phyloP scores from a whole-genome alignment of 148 eudicot genomes.

The Dianthus caryophyllus region DNA sequence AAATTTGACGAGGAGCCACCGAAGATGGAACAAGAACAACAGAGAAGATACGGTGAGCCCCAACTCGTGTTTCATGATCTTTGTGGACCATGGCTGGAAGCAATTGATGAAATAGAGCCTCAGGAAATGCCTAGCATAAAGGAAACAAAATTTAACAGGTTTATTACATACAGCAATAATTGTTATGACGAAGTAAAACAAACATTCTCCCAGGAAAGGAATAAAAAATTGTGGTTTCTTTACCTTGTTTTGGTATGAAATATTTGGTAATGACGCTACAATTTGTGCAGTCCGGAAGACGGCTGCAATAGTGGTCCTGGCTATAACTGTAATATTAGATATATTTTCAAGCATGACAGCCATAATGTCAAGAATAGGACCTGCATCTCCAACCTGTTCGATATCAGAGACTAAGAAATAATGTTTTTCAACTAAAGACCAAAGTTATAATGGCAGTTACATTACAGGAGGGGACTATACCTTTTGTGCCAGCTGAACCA shows the following conservation, averaged over 20 bases:
- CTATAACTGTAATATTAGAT: constrained; percentile 61
- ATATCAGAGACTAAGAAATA: background rate
- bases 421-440: background rate
- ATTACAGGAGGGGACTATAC: constrained; percentile 30
- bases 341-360: constrained; percentile 86
- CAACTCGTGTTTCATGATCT: constrained; percentile 86
- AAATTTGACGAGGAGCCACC: constrained; percentile 54
- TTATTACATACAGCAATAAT: background rate
- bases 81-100: constrained; percentile 93
- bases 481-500: constrained; percentile 62
- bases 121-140: constrained; percentile 78
- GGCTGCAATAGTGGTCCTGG: constrained; percentile 76
- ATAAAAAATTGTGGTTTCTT: constrained; percentile 15
- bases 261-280: constrained; percentile 76
- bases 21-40: constrained; percentile 97
- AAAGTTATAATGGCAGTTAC: background rate
- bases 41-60: constrained; percentile 85
- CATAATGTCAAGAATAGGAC: constrained; percentile 90
- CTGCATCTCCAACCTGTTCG: constrained; percentile 95
- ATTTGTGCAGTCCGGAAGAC: constrained; percentile 93
- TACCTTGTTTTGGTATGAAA: constrained; percentile 76
- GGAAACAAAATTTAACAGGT: constrained; percentile 11
- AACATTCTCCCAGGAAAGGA: background rate
- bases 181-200: background rate
- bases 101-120: constrained; percentile 85